Conservation (phyloP, 2,329 filamentous ascomycete genomes). For the Akanthomyces muscarius region DNA sequence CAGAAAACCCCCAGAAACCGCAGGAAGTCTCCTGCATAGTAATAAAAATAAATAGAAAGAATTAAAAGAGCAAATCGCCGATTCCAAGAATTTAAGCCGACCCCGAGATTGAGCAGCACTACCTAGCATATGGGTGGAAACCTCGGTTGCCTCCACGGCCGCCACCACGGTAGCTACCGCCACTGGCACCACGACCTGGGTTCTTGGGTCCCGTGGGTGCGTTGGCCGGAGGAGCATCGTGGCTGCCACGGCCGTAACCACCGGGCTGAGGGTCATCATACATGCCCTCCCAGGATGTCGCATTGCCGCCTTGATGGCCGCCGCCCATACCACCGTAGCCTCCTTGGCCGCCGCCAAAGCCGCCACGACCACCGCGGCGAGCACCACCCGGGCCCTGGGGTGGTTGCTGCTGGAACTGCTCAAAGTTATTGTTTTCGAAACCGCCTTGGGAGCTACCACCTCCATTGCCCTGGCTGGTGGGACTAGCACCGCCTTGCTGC, state of each 20-base stretch:
- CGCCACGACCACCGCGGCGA: constrained; percentile 16
- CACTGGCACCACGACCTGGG: constrained; percentile 70
- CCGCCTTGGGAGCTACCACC: constrained; percentile 26
- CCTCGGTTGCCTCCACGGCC: constrained; percentile 71
- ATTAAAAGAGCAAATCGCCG: neutral
- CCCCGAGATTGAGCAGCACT: neutral
- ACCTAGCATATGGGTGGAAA: constrained; percentile 69
- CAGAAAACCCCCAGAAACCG: neutral
- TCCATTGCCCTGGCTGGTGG: constrained; percentile 12
- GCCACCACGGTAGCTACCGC: constrained; percentile 85
- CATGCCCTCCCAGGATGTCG: constrained; percentile 96
- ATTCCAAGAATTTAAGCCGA: neutral
- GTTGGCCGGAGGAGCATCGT: constrained; percentile 49
- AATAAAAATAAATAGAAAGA: neutral
- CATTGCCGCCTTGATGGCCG: constrained; percentile 49
- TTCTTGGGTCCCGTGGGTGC: constrained; percentile 95
- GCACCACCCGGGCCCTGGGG: constrained; percentile 14
- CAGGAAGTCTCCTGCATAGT: neutral
- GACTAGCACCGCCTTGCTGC: constrained; percentile 13
- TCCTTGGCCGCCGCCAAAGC: constrained; percentile 16
- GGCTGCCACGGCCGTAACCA: constrained; percentile 38
- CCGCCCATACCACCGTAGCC: constrained; percentile 27
- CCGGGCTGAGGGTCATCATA: constrained; percentile 86
- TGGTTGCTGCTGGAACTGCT: constrained; percentile 20
- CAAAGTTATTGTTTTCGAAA: constrained; percentile 15